These are phyloP conservation scores for Lichtheimia corymbifera DNA, from an alignment of 371 early-diverging fungal genomes.

Conservation along the genomic window DNA sequence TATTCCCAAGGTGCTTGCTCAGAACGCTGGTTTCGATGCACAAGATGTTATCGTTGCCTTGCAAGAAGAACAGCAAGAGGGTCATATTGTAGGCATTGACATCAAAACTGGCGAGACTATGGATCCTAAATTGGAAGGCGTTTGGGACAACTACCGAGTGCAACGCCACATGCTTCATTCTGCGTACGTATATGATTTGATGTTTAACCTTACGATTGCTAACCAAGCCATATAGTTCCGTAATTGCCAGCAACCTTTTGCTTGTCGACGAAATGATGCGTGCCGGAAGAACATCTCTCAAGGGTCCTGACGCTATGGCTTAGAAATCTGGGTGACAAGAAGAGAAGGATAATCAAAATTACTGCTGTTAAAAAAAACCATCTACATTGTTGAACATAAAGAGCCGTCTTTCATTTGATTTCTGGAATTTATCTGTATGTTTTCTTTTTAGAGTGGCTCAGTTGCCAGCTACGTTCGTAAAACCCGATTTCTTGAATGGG, in stretches of 20 bases:
- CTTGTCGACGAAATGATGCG: conserved; percentile 99
- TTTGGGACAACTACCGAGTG: conserved; percentile 98
- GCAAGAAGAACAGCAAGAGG: conserved; percentile 90
- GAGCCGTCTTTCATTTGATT: neutral
- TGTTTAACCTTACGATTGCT: neutral
- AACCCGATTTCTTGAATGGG: no score
- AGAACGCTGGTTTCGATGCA: conserved; percentile 96
- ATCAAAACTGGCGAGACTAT: conserved; percentile 93
- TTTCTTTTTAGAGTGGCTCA: no score
- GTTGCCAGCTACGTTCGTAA: no score
- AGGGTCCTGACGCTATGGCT: conserved; percentile 51
- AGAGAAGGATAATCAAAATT: conserved; percentile 1
- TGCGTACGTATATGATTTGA: conserved; percentile 44
- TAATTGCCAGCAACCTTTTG: conserved; percentile 97
- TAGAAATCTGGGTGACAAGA: conserved; percentile 8
- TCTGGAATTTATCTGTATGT: no score
- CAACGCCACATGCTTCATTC: conserved; percentile 95
- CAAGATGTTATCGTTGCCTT: conserved; percentile 95
- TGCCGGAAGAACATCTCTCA: conserved; percentile 80
- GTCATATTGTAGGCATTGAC: conserved; percentile 93
- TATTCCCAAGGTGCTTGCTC: conserved; percentile 95
- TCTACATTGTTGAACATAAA: neutral
- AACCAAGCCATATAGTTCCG: conserved; percentile 53
- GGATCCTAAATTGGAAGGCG: conserved; percentile 92
- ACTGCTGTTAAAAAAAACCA: conserved; percentile 1